phyloP scores from a whole-genome alignment of 106 monocot genomes.

The Acanthochlamys bracteata region DNA sequence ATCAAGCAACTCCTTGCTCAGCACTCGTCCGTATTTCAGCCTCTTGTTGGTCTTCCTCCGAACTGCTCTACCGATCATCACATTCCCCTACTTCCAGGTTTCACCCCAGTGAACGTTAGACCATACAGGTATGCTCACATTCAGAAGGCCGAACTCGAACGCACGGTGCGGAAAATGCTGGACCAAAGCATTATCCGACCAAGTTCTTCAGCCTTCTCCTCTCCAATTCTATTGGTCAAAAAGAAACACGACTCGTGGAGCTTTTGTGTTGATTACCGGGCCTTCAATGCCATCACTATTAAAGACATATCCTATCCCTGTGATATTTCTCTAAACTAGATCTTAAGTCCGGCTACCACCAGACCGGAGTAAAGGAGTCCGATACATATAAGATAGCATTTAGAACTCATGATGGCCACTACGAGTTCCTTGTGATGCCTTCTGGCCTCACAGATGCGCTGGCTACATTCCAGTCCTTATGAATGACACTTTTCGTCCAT shows the following conservation, averaged over 20 bases:
- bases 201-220: neutral
- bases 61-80: neutral
- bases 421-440: constrained; percentile 5
- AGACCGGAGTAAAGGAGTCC: neutral
- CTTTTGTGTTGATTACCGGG: constrained; percentile 2
- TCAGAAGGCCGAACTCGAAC: neutral
- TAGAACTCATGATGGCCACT: neutral
- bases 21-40: too few species aligned
- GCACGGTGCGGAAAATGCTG: neutral
- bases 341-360: constrained; percentile 9
- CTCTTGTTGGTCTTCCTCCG: too few species aligned
- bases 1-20: too few species aligned
- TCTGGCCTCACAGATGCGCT: constrained; percentile 1
- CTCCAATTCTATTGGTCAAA: neutral
- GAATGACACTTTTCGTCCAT: neutral
- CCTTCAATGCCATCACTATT: neutral
- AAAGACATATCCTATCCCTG: constrained; percentile 13
- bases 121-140: neutral
- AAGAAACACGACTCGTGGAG: neutral
- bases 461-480: neutral
- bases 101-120: neutral
- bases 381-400: constrained; percentile 1
- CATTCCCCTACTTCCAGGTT: neutral
- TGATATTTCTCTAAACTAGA: constrained; percentile 6
- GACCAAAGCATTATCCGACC: neutral